Evolutionary conservation across 2,329 filamentous ascomycete genomes (phyloP), one percentile per base, ranked within the genome.

Genomic region (Penicillium freii): DNA sequence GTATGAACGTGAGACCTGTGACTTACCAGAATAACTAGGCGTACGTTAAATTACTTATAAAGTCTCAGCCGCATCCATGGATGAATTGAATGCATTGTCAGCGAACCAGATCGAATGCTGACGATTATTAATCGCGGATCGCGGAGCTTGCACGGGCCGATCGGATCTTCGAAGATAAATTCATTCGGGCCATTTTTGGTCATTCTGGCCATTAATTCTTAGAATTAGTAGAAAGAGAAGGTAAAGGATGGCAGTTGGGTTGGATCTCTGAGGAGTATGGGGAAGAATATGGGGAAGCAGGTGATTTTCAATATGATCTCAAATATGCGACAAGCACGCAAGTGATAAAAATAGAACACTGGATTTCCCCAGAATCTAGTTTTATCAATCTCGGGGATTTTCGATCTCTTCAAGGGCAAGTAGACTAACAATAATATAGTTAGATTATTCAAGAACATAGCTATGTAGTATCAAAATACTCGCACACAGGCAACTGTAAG

Each of bases 51-150:
- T 49, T 38, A 15, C 27, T 57, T 49, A 39, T 49, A 49, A 54
- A 45, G 31, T 10, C 19, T 46, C 44, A 40, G 47, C 49, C 47
- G 19, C 27, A 33, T 31, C 29, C 29, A 57, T 36, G 43, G 40
- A n/a, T n/a, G n/a, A n/a, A 60, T 48, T 36, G 46, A 48, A 45
- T 58, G 39, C 44, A 49, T 38, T 21, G 31, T 52, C 50, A 47
- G 50, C 51, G 43, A 59, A 61, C 58, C 58, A 54, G 39, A 47
- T 21, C 25, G 46, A 52, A 57, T 50, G 47, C 23, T 52, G 51
- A 43, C 6, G 57, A 63, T 66, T 66, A 65, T 51, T 65, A 66
- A 66, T 64, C 63, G 44, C 45, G 51, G 42, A 49, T 27, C 27
- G 13, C 48, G 50, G 55, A 45, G 34, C 11, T 44, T 44, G 31